Evolutionary conservation across 495 filamentous ascomycete genomes (phyloP).

Genomic region (Tuber indicum): DNA sequence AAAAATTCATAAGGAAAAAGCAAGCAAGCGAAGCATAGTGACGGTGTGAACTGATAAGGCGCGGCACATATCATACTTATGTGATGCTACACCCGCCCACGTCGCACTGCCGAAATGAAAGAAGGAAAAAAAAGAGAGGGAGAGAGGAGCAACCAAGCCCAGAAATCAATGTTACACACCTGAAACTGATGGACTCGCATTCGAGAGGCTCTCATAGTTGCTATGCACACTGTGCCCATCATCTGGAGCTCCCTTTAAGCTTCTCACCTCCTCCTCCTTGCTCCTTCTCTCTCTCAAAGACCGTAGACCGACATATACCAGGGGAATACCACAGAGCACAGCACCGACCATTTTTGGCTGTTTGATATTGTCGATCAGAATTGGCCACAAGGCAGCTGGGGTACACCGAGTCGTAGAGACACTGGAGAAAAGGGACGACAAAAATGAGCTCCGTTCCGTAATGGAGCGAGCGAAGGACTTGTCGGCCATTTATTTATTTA

Average conservation of each 20-base stretch:
- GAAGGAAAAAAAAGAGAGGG: conserved; percentile 15
- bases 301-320: conserved; percentile 35
- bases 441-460: conserved; percentile 26
- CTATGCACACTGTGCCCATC: conserved; percentile 31
- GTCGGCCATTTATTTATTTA: conserved; percentile 38
- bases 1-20: not conserved
- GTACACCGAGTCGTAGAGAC: conserved; percentile 15
- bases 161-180: conserved; percentile 37
- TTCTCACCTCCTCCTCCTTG: conserved; percentile 11
- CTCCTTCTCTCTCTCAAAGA: conserved; percentile 20
- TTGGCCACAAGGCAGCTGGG: conserved; percentile 16
- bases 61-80: conserved; percentile 21
- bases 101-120: conserved; percentile 11
- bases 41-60: conserved; percentile 15
- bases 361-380: conserved; percentile 25
- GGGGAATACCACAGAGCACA: conserved; percentile 31
- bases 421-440: conserved; percentile 13
- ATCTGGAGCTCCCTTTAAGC: conserved; percentile 19
- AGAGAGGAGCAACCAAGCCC: conserved; percentile 24
- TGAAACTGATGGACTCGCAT: conserved; percentile 19
- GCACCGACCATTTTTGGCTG: conserved; percentile 37
- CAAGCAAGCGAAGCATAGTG: conserved; percentile 1
- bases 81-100: conserved; percentile 11
- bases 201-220: not conserved
- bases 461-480: conserved; percentile 31